Conservation (phyloP, 257 asterid species). For the Gynochthodes officinalis region DNA sequence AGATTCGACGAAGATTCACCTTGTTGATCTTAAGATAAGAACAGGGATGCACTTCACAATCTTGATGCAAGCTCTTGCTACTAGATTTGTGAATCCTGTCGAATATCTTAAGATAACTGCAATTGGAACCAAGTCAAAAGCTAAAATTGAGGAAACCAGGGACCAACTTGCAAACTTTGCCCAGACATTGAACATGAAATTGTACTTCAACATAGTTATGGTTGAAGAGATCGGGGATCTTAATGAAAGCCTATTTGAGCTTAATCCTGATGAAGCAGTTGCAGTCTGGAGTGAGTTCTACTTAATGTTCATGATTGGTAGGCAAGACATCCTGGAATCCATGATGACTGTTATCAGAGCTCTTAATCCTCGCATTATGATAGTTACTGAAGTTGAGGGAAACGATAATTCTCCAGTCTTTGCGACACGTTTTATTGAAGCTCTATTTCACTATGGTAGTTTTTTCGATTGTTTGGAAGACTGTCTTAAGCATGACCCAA, state of each 20-base stretch:
- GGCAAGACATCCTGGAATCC: constrained; percentile 33
- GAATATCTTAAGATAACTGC: constrained; percentile 60
- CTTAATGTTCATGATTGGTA: constrained; percentile 32
- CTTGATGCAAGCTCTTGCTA: constrained; percentile 64
- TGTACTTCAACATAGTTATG: constrained; percentile 41
- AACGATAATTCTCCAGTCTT: constrained; percentile 46
- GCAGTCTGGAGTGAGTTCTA: constrained; percentile 39
- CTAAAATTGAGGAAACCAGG: constrained; percentile 44
- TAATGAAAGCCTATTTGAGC: constrained; percentile 16
- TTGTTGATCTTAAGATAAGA: constrained; percentile 49
- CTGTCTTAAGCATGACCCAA: constrained; percentile 37
- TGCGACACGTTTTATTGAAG: constrained; percentile 48
- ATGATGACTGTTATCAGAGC: constrained; percentile 35
- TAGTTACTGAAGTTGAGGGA: constrained; percentile 47
- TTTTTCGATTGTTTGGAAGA: constrained; percentile 45
- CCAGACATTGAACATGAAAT: constrained; percentile 32
- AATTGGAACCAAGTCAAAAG: constrained; percentile 31
- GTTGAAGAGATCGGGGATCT: constrained; percentile 45
- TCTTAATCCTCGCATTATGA: constrained; percentile 35
- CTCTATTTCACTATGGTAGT: constrained; percentile 46
- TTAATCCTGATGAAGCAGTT: constrained; percentile 37
- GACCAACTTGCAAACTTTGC: constrained; percentile 46
- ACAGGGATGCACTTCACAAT: constrained; percentile 48
- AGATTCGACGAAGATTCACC: constrained; percentile 42
- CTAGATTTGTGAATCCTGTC: constrained; percentile 24